phyloP scores from a whole-genome alignment of 1,284 basidiomycete genomes.

The Phylloboletellus chloephorus region DNA sequence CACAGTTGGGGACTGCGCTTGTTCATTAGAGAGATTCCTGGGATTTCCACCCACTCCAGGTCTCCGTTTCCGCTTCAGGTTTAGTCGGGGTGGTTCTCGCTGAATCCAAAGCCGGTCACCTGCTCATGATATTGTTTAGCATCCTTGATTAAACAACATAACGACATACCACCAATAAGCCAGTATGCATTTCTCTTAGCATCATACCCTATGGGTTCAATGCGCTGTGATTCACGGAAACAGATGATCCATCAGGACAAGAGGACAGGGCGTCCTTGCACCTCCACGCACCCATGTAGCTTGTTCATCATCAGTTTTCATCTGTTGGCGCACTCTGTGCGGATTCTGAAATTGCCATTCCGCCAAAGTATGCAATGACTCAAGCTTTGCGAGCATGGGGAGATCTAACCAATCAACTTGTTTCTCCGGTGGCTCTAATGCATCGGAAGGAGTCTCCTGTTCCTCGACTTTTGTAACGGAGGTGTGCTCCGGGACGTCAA shows the following conservation, averaged over 20 bases:
- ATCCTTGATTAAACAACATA: constrained; percentile 6
- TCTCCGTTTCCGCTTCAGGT: constrained; percentile 55
- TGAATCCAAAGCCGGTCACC: constrained; percentile 87
- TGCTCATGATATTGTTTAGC: constrained; percentile 19
- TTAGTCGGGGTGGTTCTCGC: constrained; percentile 53
- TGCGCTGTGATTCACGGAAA: constrained; percentile 47
- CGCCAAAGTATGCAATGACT: constrained; percentile 64
- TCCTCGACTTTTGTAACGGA: constrained; percentile 21
- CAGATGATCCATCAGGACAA: constrained; percentile 6
- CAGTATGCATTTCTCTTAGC: constrained; percentile 79
- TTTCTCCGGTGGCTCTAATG: constrained; percentile 20
- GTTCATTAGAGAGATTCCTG: constrained; percentile 29
- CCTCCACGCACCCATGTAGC: constrained; percentile 62
- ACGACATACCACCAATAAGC: constrained; percentile 68
- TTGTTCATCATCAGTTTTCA: constrained; percentile 72
- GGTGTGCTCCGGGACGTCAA: constrained; percentile 5
- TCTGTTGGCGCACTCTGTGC: constrained; percentile 55
- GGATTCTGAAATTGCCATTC: constrained; percentile 83
- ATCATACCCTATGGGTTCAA: constrained; percentile 86
- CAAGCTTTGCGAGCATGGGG: constrained; percentile 67
- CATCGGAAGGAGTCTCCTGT: constrained; percentile 18
- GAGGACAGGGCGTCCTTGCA: not conserved
- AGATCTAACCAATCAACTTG: constrained; percentile 60
- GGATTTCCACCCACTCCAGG: constrained; percentile 15
- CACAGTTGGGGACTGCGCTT: constrained; percentile 14